phyloP scores from a whole-genome alignment of 192 early-diverging fungal species.

The Rhizophlyctis rosea region DNA sequence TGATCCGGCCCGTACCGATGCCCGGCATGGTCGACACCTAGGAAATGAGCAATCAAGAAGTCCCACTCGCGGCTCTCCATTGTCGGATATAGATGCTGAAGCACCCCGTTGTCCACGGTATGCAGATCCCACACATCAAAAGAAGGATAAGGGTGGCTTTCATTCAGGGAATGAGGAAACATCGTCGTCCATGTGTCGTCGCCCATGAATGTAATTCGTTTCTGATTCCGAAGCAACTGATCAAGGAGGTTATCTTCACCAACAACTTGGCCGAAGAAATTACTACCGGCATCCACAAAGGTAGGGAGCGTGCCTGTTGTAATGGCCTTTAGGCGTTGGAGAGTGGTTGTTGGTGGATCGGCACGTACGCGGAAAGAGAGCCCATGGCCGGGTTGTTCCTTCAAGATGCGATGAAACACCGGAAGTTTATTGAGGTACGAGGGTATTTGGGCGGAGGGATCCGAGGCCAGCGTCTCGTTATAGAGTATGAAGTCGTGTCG shows the following conservation, averaged over 20 bases:
- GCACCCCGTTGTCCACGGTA: constrained; percentile 86
- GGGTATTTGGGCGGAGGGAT: constrained; percentile 8
- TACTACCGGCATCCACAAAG: constrained; percentile 57
- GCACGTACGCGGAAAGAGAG: constrained; percentile 45
- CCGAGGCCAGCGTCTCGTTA: constrained; percentile 12
- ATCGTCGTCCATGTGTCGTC: constrained; percentile 94
- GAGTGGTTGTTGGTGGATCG: constrained; percentile 62
- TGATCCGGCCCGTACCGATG: constrained; percentile 88
- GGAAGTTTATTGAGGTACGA: constrained; percentile 48
- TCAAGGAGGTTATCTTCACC: constrained; percentile 54
- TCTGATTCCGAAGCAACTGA: constrained; percentile 26
- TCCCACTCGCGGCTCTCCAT: constrained; percentile 63
- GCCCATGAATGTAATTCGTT: constrained; percentile 69
- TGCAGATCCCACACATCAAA: constrained; percentile 86
- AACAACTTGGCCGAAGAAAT: constrained; percentile 51
- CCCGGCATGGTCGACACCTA: constrained; percentile 96
- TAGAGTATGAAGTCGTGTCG: constrained; percentile 49
- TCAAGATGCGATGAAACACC: constrained; percentile 24
- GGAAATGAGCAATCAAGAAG: constrained; percentile 83
- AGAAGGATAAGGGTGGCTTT: constrained; percentile 49
- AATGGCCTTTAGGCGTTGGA: constrained; percentile 61
- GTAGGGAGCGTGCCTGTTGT: constrained; percentile 60
- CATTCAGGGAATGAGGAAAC: constrained; percentile 66
- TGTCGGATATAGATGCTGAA: constrained; percentile 53
- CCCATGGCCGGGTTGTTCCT: constrained; percentile 25